These are phyloP conservation scores for Hanseniaspora singularis DNA, from an alignment of 805 yeast genomes.

Conservation along the genomic window DNA sequence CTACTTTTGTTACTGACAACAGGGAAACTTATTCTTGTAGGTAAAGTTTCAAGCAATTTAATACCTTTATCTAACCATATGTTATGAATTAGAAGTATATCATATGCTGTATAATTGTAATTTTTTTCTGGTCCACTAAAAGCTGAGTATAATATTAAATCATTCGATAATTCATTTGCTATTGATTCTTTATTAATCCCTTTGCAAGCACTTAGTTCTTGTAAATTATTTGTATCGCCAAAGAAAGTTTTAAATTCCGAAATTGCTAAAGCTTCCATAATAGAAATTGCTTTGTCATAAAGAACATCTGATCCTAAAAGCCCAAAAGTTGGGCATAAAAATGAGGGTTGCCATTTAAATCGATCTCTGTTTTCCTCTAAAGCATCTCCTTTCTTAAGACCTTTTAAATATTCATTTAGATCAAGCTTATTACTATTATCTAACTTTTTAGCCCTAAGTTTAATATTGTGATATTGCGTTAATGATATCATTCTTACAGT, in stretches of 20 bases:
- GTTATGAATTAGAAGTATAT: background rate
- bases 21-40: constrained; percentile 5
- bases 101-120: background rate
- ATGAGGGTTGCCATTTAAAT: constrained; percentile 1
- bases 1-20: too few relatives aligned
- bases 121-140: background rate
- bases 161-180: background rate
- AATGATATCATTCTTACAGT: background rate
- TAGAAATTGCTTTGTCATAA: constrained; percentile 4
- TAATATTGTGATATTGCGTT: background rate
- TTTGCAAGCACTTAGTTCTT: background rate
- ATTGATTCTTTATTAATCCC: background rate
- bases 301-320: background rate
- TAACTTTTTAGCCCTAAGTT: background rate
- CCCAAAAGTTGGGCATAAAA: background rate
- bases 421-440: background rate
- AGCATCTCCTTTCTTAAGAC: background rate
- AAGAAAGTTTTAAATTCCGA: background rate
- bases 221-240: background rate
- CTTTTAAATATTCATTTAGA: background rate
- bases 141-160: background rate
- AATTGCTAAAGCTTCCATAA: constrained; percentile 1
- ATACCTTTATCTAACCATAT: constrained; percentile 3
- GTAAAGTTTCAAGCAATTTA: background rate
- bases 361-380: constrained; percentile 3